Evolutionary conservation across 2,329 filamentous ascomycete genomes (phyloP).

Genomic region (Fusarium zealandicum): DNA sequence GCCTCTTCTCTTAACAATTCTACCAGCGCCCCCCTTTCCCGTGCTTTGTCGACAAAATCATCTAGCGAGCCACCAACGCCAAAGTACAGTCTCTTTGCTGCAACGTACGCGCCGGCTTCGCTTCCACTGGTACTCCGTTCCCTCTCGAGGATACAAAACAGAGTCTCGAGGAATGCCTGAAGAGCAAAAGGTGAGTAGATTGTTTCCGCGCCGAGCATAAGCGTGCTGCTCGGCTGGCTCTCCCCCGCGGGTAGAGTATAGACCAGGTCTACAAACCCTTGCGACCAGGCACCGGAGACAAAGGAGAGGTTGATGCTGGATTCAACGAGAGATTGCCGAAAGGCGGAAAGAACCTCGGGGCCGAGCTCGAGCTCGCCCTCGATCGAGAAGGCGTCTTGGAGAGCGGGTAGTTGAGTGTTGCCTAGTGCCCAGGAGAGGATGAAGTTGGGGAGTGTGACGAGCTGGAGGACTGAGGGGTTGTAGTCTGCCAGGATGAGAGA

Average conservation of each 20-base stretch:
- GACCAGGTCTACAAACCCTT: slow-evolving; percentile 68
- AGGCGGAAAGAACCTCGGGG: slow-evolving; percentile 63
- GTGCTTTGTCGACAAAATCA: slow-evolving; percentile 68
- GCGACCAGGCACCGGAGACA: slow-evolving; percentile 78
- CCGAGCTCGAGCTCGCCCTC: slow-evolving; percentile 71
- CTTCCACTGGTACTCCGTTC: slow-evolving; percentile 48
- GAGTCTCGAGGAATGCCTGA: slow-evolving; percentile 70
- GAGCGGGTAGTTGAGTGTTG: slow-evolving; percentile 46
- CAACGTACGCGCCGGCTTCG: slow-evolving; percentile 69
- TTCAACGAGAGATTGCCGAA: slow-evolving; percentile 60
- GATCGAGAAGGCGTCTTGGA: slow-evolving; percentile 56
- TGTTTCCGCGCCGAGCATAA: slow-evolving; percentile 79
- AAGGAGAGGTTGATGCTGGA: slow-evolving; percentile 67
- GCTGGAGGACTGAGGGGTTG: slow-evolving; percentile 77
- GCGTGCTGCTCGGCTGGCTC: slow-evolving; percentile 42
- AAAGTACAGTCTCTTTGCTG: slow-evolving; percentile 83
- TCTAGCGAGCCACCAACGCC: slow-evolving; percentile 84
- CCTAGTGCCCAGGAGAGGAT: slow-evolving; percentile 71
- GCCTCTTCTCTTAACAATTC: slow-evolving; percentile 63
- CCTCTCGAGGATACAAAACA: slow-evolving; percentile 64
- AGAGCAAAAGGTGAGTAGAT: slow-evolving; percentile 82
- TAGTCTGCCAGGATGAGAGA: slow-evolving; percentile 78
- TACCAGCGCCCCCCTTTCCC: slow-evolving; percentile 57
- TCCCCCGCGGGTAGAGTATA: slow-evolving; percentile 43
- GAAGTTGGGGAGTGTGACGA: slow-evolving; percentile 82